phyloP scores from a whole-genome alignment of 495 filamentous ascomycete genomes.

The Tuber aestivum region DNA sequence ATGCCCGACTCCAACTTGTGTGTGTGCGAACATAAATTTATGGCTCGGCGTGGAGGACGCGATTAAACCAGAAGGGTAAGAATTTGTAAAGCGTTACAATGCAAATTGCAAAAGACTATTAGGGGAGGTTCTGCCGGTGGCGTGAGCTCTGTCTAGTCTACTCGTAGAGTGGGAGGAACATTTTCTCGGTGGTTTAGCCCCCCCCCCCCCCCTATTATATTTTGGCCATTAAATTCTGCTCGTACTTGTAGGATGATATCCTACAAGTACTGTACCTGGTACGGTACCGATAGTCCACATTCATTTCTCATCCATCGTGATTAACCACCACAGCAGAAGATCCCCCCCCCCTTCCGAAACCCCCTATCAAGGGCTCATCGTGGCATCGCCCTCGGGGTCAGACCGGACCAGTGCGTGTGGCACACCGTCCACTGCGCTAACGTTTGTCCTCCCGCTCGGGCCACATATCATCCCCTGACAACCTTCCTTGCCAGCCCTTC shows the following conservation, averaged over 20 bases:
- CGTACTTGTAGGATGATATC: not conserved
- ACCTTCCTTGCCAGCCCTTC: constrained; percentile 13
- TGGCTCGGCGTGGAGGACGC: not conserved
- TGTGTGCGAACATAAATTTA: not conserved
- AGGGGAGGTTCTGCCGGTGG: not conserved
- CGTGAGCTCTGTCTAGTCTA: not conserved
- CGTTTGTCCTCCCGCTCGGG: constrained; percentile 24
- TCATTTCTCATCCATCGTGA: not conserved
- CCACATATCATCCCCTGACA: constrained; percentile 31
- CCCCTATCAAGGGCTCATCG: constrained; percentile 3
- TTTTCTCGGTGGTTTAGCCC: not conserved
- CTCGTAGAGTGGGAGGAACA: not conserved
- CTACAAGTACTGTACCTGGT: too few relatives aligned
- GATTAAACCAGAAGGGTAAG: not conserved
- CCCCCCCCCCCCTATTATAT: constrained; percentile 5
- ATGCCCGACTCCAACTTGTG: not conserved
- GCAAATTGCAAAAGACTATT: constrained; percentile 1
- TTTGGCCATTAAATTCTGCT: not conserved
- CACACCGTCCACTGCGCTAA: constrained; percentile 22
- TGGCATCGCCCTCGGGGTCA: constrained; percentile 1
- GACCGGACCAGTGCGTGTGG: not conserved
- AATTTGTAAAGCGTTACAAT: not conserved
- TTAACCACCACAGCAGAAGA: constrained; percentile 14
- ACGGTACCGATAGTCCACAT: not conserved
- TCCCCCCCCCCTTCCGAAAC: constrained; percentile 12